Conservation (phyloP, 768 basidiomycete species). For the Kwoniella europaea region DNA sequence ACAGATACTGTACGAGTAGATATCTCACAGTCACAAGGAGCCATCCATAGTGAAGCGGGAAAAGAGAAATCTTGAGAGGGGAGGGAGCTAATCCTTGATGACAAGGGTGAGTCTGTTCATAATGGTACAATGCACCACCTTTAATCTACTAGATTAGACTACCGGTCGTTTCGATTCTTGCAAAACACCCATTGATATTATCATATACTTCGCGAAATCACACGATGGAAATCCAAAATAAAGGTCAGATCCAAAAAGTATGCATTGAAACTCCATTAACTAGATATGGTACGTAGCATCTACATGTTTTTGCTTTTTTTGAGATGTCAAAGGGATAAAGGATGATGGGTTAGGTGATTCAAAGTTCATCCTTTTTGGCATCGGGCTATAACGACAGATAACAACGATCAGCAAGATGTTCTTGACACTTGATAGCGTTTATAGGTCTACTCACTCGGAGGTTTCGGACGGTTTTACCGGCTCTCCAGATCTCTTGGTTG, state of each 20-base stretch:
- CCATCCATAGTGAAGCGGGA: too few relatives aligned
- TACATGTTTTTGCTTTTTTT: slow-evolving; percentile 10
- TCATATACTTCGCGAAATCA: background rate
- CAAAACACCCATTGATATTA: background rate
- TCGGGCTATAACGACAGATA: slow-evolving; percentile 36
- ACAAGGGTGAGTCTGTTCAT: too few relatives aligned
- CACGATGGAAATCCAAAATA: background rate
- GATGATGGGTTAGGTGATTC: slow-evolving; percentile 18
- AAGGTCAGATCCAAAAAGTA: background rate
- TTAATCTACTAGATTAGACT: too few relatives aligned
- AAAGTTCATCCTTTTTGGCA: slow-evolving; percentile 53
- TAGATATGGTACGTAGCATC: background rate
- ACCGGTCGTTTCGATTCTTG: background rate
- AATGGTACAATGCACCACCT: too few relatives aligned
- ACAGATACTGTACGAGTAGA: too few relatives aligned
- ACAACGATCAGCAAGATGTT: slow-evolving; percentile 1
- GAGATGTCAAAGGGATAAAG: background rate
- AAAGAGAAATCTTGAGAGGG: too few relatives aligned
- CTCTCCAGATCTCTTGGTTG: slow-evolving; percentile 98
- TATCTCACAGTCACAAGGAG: too few relatives aligned
- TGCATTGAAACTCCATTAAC: background rate
- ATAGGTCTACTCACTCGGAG: slow-evolving; percentile 59
- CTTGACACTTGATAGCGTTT: background rate
- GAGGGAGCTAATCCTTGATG: too few relatives aligned
- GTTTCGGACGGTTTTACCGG: slow-evolving; percentile 90